Evolutionary conservation across 2,329 filamentous ascomycete genomes (phyloP).

Genomic region (Beauveria sp.): DNA sequence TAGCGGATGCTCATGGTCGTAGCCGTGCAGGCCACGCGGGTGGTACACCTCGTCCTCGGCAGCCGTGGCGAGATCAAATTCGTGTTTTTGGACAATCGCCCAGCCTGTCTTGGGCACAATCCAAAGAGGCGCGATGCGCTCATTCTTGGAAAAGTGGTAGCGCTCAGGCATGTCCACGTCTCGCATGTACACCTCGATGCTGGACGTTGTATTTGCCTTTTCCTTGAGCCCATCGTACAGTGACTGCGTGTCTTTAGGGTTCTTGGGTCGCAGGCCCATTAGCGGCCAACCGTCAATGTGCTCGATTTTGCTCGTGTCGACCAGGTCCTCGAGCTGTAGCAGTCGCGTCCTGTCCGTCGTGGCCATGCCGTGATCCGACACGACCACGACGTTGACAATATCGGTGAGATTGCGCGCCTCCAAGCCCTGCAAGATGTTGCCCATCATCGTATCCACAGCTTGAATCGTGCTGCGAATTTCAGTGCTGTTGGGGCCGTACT

Average conservation of each 20-base stretch:
- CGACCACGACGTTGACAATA: constrained; percentile 91
- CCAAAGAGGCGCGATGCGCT: constrained; percentile 91
- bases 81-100: constrained; percentile 75
- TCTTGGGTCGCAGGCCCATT: constrained; percentile 76
- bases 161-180: constrained; percentile 84
- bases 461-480: constrained; percentile 74
- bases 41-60: constrained; percentile 61
- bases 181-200: constrained; percentile 79
- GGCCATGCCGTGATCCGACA: constrained; percentile 97
- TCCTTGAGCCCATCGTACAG: constrained; percentile 57
- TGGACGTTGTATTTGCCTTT: constrained; percentile 53
- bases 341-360: constrained; percentile 75
- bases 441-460: constrained; percentile 77
- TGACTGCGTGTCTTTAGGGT: constrained; percentile 53
- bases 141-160: constrained; percentile 84
- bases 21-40: constrained; percentile 83
- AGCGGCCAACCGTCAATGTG: constrained; percentile 93
- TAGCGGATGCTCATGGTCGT: constrained; percentile 87
- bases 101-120: constrained; percentile 87
- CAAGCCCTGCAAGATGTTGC: constrained; percentile 65
- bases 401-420: constrained; percentile 74
- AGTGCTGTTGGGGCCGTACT: constrained; percentile 88
- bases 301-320: constrained; percentile 69
- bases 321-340: constrained; percentile 81
- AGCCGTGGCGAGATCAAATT: constrained; percentile 65